Conservation (phyloP, 1,284 basidiomycete genomes). For the Malassezia japonica region DNA sequence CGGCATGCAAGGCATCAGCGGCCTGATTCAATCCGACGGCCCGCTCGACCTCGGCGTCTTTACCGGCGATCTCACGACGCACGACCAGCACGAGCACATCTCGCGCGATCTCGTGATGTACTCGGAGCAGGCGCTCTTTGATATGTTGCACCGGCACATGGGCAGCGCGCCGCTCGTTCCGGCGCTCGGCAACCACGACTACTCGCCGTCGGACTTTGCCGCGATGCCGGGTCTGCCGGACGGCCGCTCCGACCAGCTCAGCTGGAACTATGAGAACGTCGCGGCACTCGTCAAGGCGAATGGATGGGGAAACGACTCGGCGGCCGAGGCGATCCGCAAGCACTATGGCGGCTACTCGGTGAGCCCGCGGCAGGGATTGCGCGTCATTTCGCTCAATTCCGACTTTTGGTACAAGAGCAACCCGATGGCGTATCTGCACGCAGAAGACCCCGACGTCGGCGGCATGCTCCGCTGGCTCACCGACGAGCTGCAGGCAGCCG, state of each 20-base stretch:
- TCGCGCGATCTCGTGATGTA: conserved; percentile 38
- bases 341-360: conserved; percentile 71
- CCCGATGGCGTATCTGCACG: conserved; percentile 67
- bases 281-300: conserved; percentile 47
- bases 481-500: conserved; percentile 59
- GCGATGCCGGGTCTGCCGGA: conserved; percentile 32
- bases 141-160: conserved; percentile 27
- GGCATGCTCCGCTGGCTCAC: conserved; percentile 70
- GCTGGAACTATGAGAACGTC: conserved; percentile 45
- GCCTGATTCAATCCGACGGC: conserved; percentile 54
- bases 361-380: conserved; percentile 59
- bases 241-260: conserved; percentile 29
- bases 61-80: conserved; percentile 65
- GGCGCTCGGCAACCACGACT: conserved; percentile 47
- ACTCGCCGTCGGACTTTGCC: conserved; percentile 32
- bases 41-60: conserved; percentile 60
- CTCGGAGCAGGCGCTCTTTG: conserved; percentile 43
- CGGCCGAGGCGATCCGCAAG: conserved; percentile 57
- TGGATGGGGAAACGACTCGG: conserved; percentile 60
- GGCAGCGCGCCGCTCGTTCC: conserved; percentile 38
- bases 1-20: conserved; percentile 61
- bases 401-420: conserved; percentile 53
- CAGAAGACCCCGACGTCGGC: conserved; percentile 60
- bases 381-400: conserved; percentile 67
- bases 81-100: conserved; percentile 38